Evolutionary conservation across 2,329 filamentous ascomycete genomes (phyloP).

Genomic region (Fusarium mundagurra): DNA sequence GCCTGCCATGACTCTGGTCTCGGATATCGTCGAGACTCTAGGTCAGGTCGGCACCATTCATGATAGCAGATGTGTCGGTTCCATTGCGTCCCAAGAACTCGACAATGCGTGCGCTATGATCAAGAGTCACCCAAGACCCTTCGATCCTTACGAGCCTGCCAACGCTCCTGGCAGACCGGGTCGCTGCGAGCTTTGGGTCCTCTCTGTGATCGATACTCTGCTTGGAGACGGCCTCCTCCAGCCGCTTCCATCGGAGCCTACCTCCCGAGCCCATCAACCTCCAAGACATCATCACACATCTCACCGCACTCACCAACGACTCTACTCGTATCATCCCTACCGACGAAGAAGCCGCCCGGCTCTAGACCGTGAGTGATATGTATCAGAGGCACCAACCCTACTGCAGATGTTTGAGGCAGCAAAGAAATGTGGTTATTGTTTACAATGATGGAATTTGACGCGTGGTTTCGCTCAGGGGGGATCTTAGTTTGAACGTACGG

Average conservation of each 20-base stretch:
- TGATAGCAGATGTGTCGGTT: conserved; percentile 30
- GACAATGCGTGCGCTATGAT: conserved; percentile 28
- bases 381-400: background rate
- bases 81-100: conserved; percentile 29
- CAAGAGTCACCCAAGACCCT: background rate
- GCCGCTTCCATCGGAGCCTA: conserved; percentile 9
- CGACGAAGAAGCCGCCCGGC: conserved; percentile 22
- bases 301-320: conserved; percentile 33
- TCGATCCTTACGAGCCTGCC: background rate
- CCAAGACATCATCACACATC: conserved; percentile 37
- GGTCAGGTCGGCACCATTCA: conserved; percentile 18
- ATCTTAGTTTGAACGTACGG: background rate
- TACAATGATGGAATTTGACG: background rate
- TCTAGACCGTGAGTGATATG: background rate
- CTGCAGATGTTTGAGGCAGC: background rate
- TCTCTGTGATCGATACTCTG: conserved; percentile 10
- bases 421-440: background rate
- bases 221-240: conserved; percentile 22
- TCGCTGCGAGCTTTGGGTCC: conserved; percentile 23
- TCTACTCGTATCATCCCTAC: conserved; percentile 37
- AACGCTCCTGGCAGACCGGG: background rate
- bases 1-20: conserved; percentile 3
- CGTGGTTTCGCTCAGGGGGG: background rate
- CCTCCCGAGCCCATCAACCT: conserved; percentile 1
- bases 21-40: conserved; percentile 5